Conservation (phyloP, 192 early-diverging fungal species). For the Podila minutissima region DNA sequence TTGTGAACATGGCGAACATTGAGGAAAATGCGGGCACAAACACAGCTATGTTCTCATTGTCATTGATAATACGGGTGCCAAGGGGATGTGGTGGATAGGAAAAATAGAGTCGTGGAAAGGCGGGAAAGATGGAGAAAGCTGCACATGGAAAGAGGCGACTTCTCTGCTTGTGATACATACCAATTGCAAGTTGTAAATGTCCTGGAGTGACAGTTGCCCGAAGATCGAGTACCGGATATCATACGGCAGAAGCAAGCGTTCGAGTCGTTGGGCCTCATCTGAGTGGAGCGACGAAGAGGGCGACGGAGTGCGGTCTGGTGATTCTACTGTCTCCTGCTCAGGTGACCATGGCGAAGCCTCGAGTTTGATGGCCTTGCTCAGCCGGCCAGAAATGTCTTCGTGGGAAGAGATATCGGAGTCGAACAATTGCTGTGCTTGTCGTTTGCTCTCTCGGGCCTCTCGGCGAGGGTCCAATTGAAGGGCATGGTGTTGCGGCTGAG, state of each 20-base stretch:
- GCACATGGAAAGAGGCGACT: not conserved
- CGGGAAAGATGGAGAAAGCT: not conserved
- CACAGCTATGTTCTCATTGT: too few relatives aligned
- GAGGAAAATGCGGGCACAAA: constrained; percentile 2
- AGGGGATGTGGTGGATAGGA: too few relatives aligned
- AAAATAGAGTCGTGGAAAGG: not conserved
- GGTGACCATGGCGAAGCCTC: not conserved
- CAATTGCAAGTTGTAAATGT: constrained; percentile 41
- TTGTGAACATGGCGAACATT: not conserved
- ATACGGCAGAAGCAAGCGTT: constrained; percentile 29
- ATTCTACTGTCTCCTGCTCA: not conserved
- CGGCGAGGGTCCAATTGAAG: not conserved
- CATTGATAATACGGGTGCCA: too few relatives aligned
- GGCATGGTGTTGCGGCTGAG: too few relatives aligned
- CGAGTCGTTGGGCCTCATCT: not conserved
- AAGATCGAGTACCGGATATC: constrained; percentile 51
- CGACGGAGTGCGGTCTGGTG: not conserved
- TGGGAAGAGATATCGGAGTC: not conserved
- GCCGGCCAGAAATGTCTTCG: not conserved
- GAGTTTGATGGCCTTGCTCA: not conserved
- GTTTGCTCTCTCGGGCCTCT: constrained; percentile 1
- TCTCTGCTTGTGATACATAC: constrained; percentile 9
- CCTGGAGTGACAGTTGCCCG: constrained; percentile 37
- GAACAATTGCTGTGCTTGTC: not conserved
- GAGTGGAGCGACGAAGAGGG: not conserved